A percentile compares a stretch with the other conserved stretches of the same genome.
Evolutionary conservation across 2,329 filamentous ascomycete genomes (phyloP).

Genomic region (Phoma sp.): DNA sequence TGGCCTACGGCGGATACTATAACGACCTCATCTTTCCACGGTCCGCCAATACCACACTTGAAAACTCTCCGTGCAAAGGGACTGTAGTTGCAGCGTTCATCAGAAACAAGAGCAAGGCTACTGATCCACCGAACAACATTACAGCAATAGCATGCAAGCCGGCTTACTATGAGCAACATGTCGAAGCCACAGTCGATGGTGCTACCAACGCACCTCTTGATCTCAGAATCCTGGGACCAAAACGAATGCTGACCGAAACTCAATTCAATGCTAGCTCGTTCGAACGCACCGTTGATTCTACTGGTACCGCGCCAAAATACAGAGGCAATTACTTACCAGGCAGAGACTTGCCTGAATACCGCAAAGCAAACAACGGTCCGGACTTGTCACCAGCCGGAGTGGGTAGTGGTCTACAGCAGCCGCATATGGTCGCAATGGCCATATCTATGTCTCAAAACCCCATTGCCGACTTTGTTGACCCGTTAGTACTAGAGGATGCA

Average conservation of each 20-base stretch:
- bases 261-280: constrained; percentile 51
- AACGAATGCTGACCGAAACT: constrained; percentile 23
- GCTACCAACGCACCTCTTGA: background rate
- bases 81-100: no score
- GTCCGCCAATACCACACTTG: no score
- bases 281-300: constrained; percentile 32
- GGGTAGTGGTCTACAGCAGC: no score
- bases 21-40: no score
- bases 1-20: no score
- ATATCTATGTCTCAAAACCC: constrained; percentile 24
- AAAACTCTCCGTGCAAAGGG: no score
- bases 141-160: constrained; percentile 26
- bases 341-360: constrained; percentile 1
- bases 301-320: background rate
- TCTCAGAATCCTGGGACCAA: constrained; percentile 25
- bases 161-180: constrained; percentile 55
- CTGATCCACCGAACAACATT: constrained; percentile 8
- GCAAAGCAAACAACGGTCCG: no score
- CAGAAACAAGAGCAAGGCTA: background rate
- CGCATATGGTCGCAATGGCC: constrained; percentile 48
- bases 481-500: constrained; percentile 31
- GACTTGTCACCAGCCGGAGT: no score
- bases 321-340: constrained; percentile 16
- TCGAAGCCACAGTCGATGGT: constrained; percentile 49
- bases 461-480: constrained; percentile 43